A percentile compares a stretch with the other conserved stretches of the same genome.
phyloP scores from a whole-genome alignment of 1,284 basidiomycete genomes.

The Exobasidium rhododendri region DNA sequence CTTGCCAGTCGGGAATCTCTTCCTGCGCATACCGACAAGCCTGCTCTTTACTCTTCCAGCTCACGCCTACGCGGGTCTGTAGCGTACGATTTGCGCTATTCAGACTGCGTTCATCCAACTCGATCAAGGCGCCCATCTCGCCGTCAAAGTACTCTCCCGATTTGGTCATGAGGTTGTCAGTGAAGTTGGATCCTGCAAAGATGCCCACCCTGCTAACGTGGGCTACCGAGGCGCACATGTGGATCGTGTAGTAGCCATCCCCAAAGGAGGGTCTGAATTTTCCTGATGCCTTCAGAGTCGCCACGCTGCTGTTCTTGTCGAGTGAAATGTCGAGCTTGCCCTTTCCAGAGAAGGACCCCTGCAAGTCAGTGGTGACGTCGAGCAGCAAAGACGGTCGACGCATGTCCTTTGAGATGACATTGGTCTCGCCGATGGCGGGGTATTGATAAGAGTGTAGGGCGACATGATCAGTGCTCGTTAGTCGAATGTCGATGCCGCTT shows the following conservation, averaged over 20 bases:
- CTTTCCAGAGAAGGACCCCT: slow-evolving; percentile 5
- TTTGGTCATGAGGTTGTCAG: slow-evolving; percentile 5
- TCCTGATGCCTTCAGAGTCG: slow-evolving; percentile 8
- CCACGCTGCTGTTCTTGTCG: slow-evolving; percentile 7
- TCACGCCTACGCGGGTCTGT: slow-evolving; percentile 26
- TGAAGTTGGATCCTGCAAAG: slow-evolving; percentile 7
- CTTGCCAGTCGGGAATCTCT: slow-evolving; percentile 20
- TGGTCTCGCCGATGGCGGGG: slow-evolving; percentile 12
- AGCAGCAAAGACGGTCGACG: slow-evolving; percentile 24
- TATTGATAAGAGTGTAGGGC: slow-evolving; percentile 25
- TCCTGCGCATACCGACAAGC: slow-evolving; percentile 23
- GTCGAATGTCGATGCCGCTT: slow-evolving; percentile 15
- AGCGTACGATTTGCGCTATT: slow-evolving; percentile 14
- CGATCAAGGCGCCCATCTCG: slow-evolving; percentile 16
- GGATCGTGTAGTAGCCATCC: background rate
- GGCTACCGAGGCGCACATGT: slow-evolving; percentile 9
- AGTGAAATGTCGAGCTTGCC: slow-evolving; percentile 19
- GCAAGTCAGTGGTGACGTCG: slow-evolving; percentile 27
- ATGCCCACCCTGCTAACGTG: background rate
- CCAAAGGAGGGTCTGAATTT: slow-evolving; percentile 6
- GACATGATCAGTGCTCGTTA: slow-evolving; percentile 21
- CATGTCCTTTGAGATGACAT: slow-evolving; percentile 3
- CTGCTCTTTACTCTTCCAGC: slow-evolving; percentile 22
- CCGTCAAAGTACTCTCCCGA: slow-evolving; percentile 7
- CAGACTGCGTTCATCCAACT: slow-evolving; percentile 11